Conservation (phyloP, 208 protist species). For the Herpetomonas tarakana region DNA sequence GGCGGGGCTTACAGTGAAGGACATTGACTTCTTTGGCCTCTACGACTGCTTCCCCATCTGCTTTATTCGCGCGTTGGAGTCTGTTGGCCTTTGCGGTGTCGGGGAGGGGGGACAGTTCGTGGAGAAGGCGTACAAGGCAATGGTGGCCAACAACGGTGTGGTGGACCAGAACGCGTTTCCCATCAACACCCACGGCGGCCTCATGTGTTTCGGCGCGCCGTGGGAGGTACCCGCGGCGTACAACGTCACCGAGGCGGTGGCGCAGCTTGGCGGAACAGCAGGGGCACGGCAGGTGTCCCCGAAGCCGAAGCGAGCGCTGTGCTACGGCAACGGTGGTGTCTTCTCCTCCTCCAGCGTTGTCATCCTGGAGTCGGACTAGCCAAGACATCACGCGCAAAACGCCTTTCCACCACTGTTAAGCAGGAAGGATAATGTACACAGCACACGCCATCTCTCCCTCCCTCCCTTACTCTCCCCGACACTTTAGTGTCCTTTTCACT, state of each 20-base stretch:
- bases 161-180: conserved; percentile 37
- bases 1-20: conserved; percentile 34
- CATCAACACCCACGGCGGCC: conserved; percentile 77
- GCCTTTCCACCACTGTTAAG: too few relatives aligned
- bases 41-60: conserved; percentile 87
- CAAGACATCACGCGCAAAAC: too few relatives aligned
- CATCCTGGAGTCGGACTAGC: conserved; percentile 55
- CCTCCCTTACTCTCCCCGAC: background rate
- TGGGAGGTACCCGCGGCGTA: conserved; percentile 84
- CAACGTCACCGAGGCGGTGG: conserved; percentile 62
- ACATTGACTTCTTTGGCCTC: conserved; percentile 79
- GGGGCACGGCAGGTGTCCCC: conserved; percentile 46
- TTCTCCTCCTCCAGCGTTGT: conserved; percentile 78
- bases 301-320: conserved; percentile 57
- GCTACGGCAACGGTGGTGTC: conserved; percentile 89
- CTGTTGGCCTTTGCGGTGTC: conserved; percentile 45
- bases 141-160: conserved; percentile 20
- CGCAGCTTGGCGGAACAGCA: conserved; percentile 41
- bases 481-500: background rate
- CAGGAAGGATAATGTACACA: too few relatives aligned
- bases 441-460: background rate
- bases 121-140: conserved; percentile 38
- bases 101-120: conserved; percentile 59
- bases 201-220: conserved; percentile 75
- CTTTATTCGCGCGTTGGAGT: conserved; percentile 68